Base-by-base conservation (phyloP, 306 rosid genomes). In the Quercus bicolor region DNA sequence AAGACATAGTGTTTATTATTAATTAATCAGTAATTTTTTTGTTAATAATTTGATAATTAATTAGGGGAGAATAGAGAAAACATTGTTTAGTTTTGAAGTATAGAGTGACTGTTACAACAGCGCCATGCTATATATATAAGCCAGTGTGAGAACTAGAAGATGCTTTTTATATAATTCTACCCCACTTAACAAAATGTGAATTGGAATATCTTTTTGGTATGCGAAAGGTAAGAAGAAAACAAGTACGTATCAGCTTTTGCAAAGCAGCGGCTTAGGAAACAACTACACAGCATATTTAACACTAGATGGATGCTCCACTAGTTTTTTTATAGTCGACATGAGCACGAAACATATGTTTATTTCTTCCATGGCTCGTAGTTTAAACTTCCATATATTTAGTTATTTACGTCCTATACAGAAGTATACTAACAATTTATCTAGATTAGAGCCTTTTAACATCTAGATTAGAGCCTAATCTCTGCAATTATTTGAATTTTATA, bases 201-300 rank as follows among this genome's bases (percentile, higher is more conserved):
- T 68, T 28, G 69, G 43, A 77, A 54, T 77, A 56, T 33, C 55
- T 8, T 79, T 62, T 23, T 52, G 73, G 57, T 31, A 37, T 20
- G 16, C n/a, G 26, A 20, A 54, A 11, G 45, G 10, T 9, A 40
- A 23, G 54, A 23, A 24, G n/a, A 29, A 40, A 24, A 60, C 54
- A 54, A 54, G 20, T 81, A 28, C 2, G 20, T 8, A 9, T 64
- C 55, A 43, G 43, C 1, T 24, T 13, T 72, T 24, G 10, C 54
- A 37, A 64, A 40, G 81, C 62, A 64, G 5, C 5, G 55, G 71
- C 71, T 7, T 76, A 61, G 73, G 28, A 4, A 56, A 75, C 62
- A 75, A 48, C 65, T 62, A 26, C 11, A 10, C 48, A 72, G 61
- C 62, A 73, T 20, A 37, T 18, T 28, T 64, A 29, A 64, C 20